Evolutionary conservation across 2,329 filamentous ascomycete species (phyloP), one percentile per base, ranked within the genome.

Genomic region (Epichloe hybrida): DNA sequence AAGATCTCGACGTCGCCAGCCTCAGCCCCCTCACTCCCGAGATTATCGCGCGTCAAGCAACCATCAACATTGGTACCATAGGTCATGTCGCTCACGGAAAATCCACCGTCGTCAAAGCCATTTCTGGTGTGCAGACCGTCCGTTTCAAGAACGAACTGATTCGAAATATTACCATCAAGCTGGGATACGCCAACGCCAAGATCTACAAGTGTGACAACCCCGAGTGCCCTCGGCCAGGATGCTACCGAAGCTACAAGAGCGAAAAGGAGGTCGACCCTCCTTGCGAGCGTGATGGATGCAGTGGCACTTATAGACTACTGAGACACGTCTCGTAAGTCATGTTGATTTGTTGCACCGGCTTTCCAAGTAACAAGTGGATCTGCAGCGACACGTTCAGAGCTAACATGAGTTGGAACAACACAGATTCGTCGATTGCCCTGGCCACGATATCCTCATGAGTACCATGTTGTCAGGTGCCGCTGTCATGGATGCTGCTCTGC

Each of bases 371-470:
- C n/a, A 8, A 17, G 12, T n/a, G 11, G 13, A 38, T 20, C 4
- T 17, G n/a, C 42, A 13, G 8, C 13, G 27, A 45, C 27, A 31
- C 2, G 0, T 31, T 1, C 27, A 8, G 15, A 35, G 46, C 58
- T 63, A 50, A 61, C 49, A 42, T 21, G 44, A 46, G 21, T 17
- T 46, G 17, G 12, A 27, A 37, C 37, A 23, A 37, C 17, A 34
- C 58, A 91, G 88, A 15, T 98, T 97, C 68, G 93, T 97, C 60
- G 93, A 97, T 71, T 97, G 93, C 77, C 93, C 93, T 52, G 93
- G 93, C 71, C 93, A 98, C 87, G 93, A 98, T 74, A 98, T 98
- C 89, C 90, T 98, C 69, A 98, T 98, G 93, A 97, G 91, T 73
- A 98, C 93, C 62, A 98, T 98, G 93, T 84, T 98, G 77, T 98